These are phyloP conservation scores for Phytomonas serpens DNA, from an alignment of 208 protist genomes.

Conservation along the genomic window DNA sequence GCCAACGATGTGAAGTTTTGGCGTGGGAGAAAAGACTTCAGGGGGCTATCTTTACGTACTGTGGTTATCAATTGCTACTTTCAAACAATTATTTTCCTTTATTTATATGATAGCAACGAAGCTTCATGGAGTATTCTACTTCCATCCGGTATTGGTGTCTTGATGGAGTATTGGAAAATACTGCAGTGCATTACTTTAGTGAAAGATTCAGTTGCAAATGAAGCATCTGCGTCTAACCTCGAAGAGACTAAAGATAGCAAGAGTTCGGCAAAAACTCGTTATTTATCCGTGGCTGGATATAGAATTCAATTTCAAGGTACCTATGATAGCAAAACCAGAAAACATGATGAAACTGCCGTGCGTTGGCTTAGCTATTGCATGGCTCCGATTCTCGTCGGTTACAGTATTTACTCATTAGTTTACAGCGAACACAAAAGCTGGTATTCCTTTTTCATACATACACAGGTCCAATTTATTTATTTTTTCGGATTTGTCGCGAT, in stretches of 20 bases:
- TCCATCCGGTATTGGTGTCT: constrained; percentile 69
- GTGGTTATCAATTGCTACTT: constrained; percentile 92
- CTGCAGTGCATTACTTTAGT: constrained; percentile 54
- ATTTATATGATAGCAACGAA: constrained; percentile 95
- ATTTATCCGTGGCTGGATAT: constrained; percentile 18
- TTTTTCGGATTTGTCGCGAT: constrained; percentile 97
- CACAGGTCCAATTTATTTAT: constrained; percentile 88
- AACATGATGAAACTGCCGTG: constrained; percentile 91
- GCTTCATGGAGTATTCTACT: constrained; percentile 92
- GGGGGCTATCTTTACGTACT: constrained; percentile 93
- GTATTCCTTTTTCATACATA: constrained; percentile 89
- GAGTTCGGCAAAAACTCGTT: neutral
- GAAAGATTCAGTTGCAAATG: constrained; percentile 7
- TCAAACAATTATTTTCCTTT: constrained; percentile 96
- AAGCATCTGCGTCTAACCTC: neutral
- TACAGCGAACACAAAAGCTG: constrained; percentile 93
- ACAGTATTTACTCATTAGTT: constrained; percentile 93
- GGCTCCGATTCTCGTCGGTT: constrained; percentile 88
- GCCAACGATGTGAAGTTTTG: constrained; percentile 94
- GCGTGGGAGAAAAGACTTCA: constrained; percentile 88
- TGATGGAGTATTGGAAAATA: constrained; percentile 97
- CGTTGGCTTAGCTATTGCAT: constrained; percentile 92
- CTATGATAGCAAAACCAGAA: constrained; percentile 72
- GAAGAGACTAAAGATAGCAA: neutral
- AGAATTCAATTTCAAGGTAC: constrained; percentile 44